A percentile compares a stretch with the other conserved stretches of the same genome.
Conservation (phyloP, 352 stramenopile genomes). For the Pythium apleroticum region DNA sequence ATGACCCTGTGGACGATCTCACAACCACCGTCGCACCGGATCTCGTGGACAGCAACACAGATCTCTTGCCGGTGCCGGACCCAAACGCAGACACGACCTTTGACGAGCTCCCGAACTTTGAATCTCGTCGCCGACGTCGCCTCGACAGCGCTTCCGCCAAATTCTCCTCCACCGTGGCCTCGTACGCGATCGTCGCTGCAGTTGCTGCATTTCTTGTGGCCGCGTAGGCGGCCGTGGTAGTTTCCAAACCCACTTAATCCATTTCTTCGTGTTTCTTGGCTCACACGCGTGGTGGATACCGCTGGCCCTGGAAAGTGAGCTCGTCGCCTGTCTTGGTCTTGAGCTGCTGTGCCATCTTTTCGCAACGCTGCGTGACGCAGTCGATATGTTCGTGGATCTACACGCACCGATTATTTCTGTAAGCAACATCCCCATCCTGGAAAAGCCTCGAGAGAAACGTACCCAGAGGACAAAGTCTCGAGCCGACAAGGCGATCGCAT, state of each 20-base stretch:
- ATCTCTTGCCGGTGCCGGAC: slow-evolving; percentile 1
- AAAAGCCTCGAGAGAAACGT: slow-evolving; percentile 1
- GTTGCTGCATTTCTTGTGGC: neutral
- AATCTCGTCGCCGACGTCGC: neutral
- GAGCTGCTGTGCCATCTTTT: slow-evolving; percentile 39
- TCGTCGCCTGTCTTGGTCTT: slow-evolving; percentile 57
- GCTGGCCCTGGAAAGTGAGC: slow-evolving; percentile 56
- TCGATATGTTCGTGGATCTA: slow-evolving; percentile 48
- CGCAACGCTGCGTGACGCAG: slow-evolving; percentile 41
- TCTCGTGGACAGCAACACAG: slow-evolving; percentile 1
- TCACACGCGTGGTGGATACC: slow-evolving; percentile 40
- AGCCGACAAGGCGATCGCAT: slow-evolving; percentile 7
- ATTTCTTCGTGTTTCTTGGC: neutral
- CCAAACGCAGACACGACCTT: neutral
- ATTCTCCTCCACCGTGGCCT: neutral
- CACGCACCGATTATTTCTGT: neutral
- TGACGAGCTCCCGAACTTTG: neutral
- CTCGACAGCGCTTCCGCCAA: neutral
- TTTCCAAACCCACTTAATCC: neutral
- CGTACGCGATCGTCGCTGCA: neutral
- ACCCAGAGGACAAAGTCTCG: slow-evolving; percentile 48
- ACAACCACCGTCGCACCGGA: neutral
- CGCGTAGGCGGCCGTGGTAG: neutral
- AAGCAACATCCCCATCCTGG: slow-evolving; percentile 4
- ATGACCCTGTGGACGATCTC: neutral